Conservation (phyloP, 129 eudicot species). For the sunflower (Helianthus annuus) region DNA sequence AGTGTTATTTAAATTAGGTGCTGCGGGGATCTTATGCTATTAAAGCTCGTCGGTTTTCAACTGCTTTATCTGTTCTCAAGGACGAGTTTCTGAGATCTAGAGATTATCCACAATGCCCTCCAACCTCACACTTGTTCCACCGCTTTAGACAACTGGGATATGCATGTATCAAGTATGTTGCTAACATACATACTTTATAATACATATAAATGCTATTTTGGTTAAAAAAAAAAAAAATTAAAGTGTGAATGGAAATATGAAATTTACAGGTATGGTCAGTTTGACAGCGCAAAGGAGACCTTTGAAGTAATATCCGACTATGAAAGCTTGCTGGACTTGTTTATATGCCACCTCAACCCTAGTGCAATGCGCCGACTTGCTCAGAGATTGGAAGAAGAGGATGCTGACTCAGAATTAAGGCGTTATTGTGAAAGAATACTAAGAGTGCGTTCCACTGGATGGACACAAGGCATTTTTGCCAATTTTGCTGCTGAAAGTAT, state of each 20-base stretch:
- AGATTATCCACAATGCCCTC: slow-evolving; percentile 99
- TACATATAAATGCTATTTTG: neutral
- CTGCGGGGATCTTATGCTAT: slow-evolving; percentile 89
- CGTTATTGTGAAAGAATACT: slow-evolving; percentile 91
- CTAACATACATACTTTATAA: neutral
- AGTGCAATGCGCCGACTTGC: slow-evolving; percentile 99
- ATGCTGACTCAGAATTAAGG: slow-evolving; percentile 77
- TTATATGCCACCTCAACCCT: slow-evolving; percentile 97
- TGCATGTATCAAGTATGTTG: slow-evolving; percentile 86
- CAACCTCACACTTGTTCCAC: slow-evolving; percentile 93
- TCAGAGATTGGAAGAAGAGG: slow-evolving; percentile 91
- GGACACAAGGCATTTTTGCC: slow-evolving; percentile 99
- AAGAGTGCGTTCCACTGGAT: slow-evolving; percentile 91
- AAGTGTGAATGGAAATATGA: slow-evolving; percentile 6
- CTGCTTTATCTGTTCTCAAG: slow-evolving; percentile 91
- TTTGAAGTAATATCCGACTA: slow-evolving; percentile 88
- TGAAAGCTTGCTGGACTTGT: slow-evolving; percentile 93
- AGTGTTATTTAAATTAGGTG: slow-evolving; percentile 42
- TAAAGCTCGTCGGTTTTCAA: slow-evolving; percentile 92
- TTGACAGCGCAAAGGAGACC: slow-evolving; percentile 98
- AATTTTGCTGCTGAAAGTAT: slow-evolving; percentile 99
- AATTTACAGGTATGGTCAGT: slow-evolving; percentile 85
- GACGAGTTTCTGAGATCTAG: slow-evolving; percentile 96
- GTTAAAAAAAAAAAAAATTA: neutral
- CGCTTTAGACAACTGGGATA: slow-evolving; percentile 94